phyloP scores from a whole-genome alignment of 208 protist genomes.

The Strigomonas oncopelti region DNA sequence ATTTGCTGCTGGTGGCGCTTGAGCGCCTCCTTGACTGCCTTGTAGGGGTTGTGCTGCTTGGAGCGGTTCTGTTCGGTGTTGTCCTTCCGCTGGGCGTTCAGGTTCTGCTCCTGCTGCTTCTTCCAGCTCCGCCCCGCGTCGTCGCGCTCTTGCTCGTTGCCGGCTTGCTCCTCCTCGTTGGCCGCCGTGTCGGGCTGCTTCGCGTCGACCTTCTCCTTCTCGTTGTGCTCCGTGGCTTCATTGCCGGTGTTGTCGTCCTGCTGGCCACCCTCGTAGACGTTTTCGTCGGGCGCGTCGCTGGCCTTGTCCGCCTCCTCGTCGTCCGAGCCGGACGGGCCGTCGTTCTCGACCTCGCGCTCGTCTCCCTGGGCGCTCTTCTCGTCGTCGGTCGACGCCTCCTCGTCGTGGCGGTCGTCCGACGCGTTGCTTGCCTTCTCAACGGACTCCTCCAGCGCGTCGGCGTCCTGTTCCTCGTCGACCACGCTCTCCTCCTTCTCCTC shows the following conservation, averaged over 20 bases:
- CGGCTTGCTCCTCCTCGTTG: conserved; percentile 71
- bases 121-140: conserved; percentile 82
- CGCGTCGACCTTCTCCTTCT: conserved; percentile 39
- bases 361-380: conserved; percentile 21
- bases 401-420: conserved; percentile 35
- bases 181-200: conserved; percentile 46
- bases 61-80: conserved; percentile 72
- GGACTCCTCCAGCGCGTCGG: conserved; percentile 19
- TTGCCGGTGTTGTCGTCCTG: conserved; percentile 81
- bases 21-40: conserved; percentile 84
- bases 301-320: conserved; percentile 39
- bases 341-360: conserved; percentile 20
- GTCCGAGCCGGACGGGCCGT: conserved; percentile 33
- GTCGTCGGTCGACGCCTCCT: conserved; percentile 20
- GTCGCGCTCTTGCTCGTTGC: conserved; percentile 75
- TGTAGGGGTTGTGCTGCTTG: conserved; percentile 77
- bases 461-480: conserved; percentile 34
- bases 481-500: conserved; percentile 54
- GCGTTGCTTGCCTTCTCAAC: conserved; percentile 27
- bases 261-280: conserved; percentile 75
- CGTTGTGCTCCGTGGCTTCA: conserved; percentile 60
- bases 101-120: conserved; percentile 71
- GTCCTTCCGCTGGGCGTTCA: conserved; percentile 60
- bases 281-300: conserved; percentile 62
- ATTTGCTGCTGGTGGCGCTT: conserved; percentile 72